Percentiles rank a stretch among this genome's conserved stretches.
phyloP scores from a whole-genome alignment of 495 filamentous ascomycete genomes.

The Barbatosphaeria neglecta region DNA sequence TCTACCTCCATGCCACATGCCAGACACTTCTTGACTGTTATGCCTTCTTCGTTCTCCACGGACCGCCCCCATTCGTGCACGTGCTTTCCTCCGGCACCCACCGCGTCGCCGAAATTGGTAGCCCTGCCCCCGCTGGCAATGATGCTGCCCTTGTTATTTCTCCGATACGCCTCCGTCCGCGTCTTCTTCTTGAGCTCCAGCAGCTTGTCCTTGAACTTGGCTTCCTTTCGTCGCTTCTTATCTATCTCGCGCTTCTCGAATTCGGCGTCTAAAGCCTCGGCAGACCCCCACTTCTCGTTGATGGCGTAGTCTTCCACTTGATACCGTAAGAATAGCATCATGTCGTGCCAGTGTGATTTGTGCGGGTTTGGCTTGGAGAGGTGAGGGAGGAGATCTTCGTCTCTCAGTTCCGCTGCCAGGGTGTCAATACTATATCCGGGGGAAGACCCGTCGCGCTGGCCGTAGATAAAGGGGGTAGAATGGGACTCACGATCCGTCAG shows the following conservation, averaged over 20 bases:
- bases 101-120: slow-evolving; percentile 66
- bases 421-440: background rate
- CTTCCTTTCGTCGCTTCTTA: slow-evolving; percentile 80
- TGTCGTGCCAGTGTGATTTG: slow-evolving; percentile 91
- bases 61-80: slow-evolving; percentile 84
- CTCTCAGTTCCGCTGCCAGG: slow-evolving; percentile 64
- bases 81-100: slow-evolving; percentile 59
- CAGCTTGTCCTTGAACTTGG: slow-evolving; percentile 81
- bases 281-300: slow-evolving; percentile 68
- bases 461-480: too few species aligned
- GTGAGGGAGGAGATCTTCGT: slow-evolving; percentile 76
- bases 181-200: slow-evolving; percentile 88
- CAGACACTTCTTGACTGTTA: slow-evolving; percentile 71
- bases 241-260: slow-evolving; percentile 69
- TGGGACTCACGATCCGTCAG: slow-evolving; percentile 70
- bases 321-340: slow-evolving; percentile 91
- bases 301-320: slow-evolving; percentile 93
- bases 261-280: slow-evolving; percentile 78
- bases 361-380: slow-evolving; percentile 87
- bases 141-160: slow-evolving; percentile 36
- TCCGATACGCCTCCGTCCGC: slow-evolving; percentile 76
- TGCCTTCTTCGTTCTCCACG: slow-evolving; percentile 69
- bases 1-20: slow-evolving; percentile 96
- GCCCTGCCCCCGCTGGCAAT: slow-evolving; percentile 29
- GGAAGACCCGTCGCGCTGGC: too few species aligned